Conservation (phyloP, 352 stramenopile genomes). For the Pythium dissimile region DNA sequence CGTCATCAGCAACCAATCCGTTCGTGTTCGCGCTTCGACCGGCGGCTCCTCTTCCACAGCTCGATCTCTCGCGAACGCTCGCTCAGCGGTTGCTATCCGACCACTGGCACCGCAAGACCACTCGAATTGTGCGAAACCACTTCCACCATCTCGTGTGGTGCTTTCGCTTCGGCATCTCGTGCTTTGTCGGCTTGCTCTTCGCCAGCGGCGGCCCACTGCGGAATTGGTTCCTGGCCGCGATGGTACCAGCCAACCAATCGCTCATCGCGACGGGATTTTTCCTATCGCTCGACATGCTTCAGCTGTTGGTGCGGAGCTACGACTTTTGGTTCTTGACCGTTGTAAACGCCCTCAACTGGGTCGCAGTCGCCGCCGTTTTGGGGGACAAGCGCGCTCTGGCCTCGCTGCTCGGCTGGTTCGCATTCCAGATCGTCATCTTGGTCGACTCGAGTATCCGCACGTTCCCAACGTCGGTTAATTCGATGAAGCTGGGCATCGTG, state of each 20-base stretch:
- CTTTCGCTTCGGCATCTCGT: not conserved
- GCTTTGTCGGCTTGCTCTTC: constrained; percentile 9
- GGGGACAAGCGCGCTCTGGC: constrained; percentile 22
- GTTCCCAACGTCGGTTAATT: not conserved
- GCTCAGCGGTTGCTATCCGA: too few species aligned
- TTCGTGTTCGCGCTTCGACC: too few species aligned
- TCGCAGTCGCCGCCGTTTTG: constrained; percentile 18
- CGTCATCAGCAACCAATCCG: too few species aligned
- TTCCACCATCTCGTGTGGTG: not conserved
- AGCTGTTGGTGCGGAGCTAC: not conserved
- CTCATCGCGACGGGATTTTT: not conserved
- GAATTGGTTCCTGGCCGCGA: not conserved
- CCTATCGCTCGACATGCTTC: not conserved
- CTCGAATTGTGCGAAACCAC: not conserved
- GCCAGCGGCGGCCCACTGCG: not conserved
- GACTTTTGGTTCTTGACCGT: constrained; percentile 18
- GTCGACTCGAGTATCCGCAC: constrained; percentile 15
- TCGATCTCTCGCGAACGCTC: too few species aligned
- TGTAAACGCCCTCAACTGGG: constrained; percentile 27
- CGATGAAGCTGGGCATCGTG: not conserved
- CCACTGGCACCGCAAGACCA: too few species aligned
- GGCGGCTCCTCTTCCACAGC: too few species aligned
- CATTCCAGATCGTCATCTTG: not conserved
- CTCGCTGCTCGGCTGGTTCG: not conserved
- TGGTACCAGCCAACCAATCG: not conserved